Evolutionary conservation across 2,329 filamentous ascomycete genomes (phyloP), one percentile per base, ranked within the genome.

Genomic region (Penicillium occitanis): DNA sequence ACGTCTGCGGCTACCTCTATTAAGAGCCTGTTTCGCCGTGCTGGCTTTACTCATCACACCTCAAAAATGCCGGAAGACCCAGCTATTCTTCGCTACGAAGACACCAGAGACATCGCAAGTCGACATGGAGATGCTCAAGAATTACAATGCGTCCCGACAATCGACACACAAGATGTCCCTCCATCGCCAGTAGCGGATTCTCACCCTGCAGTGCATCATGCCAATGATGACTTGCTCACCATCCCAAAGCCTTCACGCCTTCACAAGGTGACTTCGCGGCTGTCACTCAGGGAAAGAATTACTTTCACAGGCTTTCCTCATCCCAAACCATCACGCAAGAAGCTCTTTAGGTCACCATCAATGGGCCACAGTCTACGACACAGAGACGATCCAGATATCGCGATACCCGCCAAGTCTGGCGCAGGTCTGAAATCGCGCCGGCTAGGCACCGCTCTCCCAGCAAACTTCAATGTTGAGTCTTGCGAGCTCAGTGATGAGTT

Each of bases 351-450:
- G 42, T 74, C 73, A 11, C 70, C 72, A 10, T 74, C 72, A 30
- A 63, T 73, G 58, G 71, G 70, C 19, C 69, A 73, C 46, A 67
- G 73, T 30, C 61, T 68, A 28, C 67, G 67, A 46, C 69, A 71
- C 17, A 67, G 67, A 13, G 67, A 71, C 46, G 67, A 60, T 28
- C 69, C 71, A 14, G 71, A 68, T 37, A 76, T 78, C 64, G 78
- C 84, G 1, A 82, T 89, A 37, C 84, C 87, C 1, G 90, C 91
- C 1, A 87, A 88, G 62, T 85, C 85, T 25, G 91, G 91, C 13
- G 90, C 88, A 19, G 91, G 91, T 10, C 84, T 91, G 75, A 94
- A 93, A 79, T 88, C 91, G 35, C 86, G 91, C n/a, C 88, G 90
- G 61, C 83, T 94, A 80, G 93, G 91, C 73, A 77, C 91, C 59